Evolutionary conservation across 352 stramenopile genomes (phyloP), one percentile per base, ranked within the genome.

Genomic region (Phytopythium sindhum): DNA sequence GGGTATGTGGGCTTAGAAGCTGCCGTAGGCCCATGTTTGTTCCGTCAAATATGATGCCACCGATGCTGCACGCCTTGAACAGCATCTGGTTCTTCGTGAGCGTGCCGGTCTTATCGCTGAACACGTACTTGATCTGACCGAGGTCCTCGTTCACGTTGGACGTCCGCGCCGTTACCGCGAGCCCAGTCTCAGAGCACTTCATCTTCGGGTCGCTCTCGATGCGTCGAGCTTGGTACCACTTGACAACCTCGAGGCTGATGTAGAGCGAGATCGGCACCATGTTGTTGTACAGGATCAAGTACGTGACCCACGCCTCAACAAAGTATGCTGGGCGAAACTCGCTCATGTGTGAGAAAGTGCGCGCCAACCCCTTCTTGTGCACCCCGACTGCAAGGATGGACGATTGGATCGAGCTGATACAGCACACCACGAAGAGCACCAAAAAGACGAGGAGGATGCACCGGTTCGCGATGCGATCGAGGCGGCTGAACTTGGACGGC

Each of bases 61-160:
- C 88, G 31, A 99, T 95, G 39, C 84, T 93, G 65, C 94, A 98
- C 12, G 93, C 80, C 64, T 97, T 96, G 68, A 99, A 98, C 24
- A 98, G 77, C 97, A 99, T 99, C 59, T 99, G 89, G 68, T 99
- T 99, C 58, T 97, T 96, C 2, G 98, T 99, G 21, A 99, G 74
- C 5, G 98, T 99, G 10, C 98, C 98, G 1, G 97, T 99, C 72
- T 99, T 99, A 72, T 99, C 98, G 21, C 86, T 98, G 74, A 99
- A 99, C 15, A 99, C 95, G 74, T 99, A 99, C 64, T 98, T 94
- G 66, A 99, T 98, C 79, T 98, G 92, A 0, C 97, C 98, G 2
- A 98, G 74, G 57, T 98, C 92, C 78, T 97, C 95, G 44, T 97
- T 98, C 52, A 99, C 89, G 56, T 98, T 96, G 19, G 91, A 97